These are phyloP conservation scores for Ehretia macrophylla DNA, from an alignment of 257 asterid genomes.

Conservation along the genomic window DNA sequence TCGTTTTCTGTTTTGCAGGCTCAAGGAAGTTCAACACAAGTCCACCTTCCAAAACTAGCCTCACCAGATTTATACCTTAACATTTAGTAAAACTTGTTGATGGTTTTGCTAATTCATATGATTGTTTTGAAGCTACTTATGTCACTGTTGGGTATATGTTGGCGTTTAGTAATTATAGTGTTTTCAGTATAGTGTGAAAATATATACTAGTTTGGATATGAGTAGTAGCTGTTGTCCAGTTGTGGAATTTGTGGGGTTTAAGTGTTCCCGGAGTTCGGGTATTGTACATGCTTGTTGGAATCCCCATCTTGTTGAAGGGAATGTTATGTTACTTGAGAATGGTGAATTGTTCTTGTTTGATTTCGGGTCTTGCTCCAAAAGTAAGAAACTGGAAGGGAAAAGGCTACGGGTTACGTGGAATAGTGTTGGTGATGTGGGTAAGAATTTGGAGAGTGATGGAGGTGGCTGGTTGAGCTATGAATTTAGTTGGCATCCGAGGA, in stretches of 20 bases:
- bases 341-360: slow-evolving; percentile 73
- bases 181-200: slow-evolving; percentile 51
- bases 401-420: slow-evolving; percentile 37
- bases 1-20: no score
- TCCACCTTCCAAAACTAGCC: no score
- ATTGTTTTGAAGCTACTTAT: slow-evolving; percentile 6
- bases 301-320: slow-evolving; percentile 67
- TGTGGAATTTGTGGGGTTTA: slow-evolving; percentile 48
- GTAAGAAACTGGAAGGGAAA: slow-evolving; percentile 19
- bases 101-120: slow-evolving; percentile 14
- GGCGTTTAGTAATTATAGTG: slow-evolving; percentile 59
- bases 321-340: slow-evolving; percentile 60
- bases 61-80: no score
- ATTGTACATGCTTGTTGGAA: slow-evolving; percentile 77
- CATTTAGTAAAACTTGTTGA: slow-evolving; percentile 32
- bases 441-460: slow-evolving; percentile 18
- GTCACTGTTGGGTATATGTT: slow-evolving; percentile 47
- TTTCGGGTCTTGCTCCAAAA: slow-evolving; percentile 26
- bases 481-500: slow-evolving; percentile 75
- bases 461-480: slow-evolving; percentile 56
- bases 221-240: slow-evolving; percentile 19
- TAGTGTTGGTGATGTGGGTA: slow-evolving; percentile 20
- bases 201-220: slow-evolving; percentile 12
- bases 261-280: slow-evolving; percentile 34
- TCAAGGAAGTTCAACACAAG: no score